Evolutionary conservation across 2,329 filamentous ascomycete species (phyloP).

Genomic region (Fusarium luffae): DNA sequence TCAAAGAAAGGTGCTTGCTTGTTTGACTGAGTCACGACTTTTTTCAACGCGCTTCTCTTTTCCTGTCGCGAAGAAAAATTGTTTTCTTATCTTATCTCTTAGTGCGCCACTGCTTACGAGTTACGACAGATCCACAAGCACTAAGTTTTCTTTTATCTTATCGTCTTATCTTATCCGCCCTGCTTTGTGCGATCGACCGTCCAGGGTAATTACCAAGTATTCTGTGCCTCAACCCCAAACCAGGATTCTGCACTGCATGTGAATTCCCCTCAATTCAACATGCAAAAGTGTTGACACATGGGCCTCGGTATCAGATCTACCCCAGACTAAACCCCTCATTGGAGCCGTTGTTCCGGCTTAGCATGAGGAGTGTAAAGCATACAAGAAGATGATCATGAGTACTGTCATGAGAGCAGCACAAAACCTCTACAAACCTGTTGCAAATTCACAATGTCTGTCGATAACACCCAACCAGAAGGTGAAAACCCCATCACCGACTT

Average conservation of each 20-base stretch:
- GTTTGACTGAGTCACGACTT: background rate
- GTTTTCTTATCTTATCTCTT: background rate
- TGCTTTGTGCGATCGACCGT: background rate
- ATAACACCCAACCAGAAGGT: slow-evolving; percentile 54
- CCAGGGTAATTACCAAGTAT: background rate
- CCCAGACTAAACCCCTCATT: background rate
- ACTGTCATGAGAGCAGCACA: rapidly evolving
- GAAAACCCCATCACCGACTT: slow-evolving; percentile 49
- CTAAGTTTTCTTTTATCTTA: background rate
- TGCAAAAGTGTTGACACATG: slow-evolving; percentile 20
- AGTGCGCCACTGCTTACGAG: background rate
- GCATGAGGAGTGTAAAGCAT: background rate
- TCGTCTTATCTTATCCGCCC: background rate
- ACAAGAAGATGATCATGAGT: background rate
- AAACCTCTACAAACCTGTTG: rapidly evolving
- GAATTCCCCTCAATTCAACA: slow-evolving; percentile 7
- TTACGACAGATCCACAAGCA: background rate
- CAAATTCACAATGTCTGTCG: slow-evolving; percentile 27
- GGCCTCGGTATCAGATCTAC: slow-evolving; percentile 8
- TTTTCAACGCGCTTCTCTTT: background rate
- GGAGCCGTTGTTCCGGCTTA: background rate
- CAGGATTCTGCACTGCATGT: background rate
- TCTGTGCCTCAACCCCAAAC: background rate
- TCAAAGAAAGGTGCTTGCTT: background rate
- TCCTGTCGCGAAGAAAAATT: background rate